phyloP scores from a whole-genome alignment of 75 land plant genomes.

The Isoetes taiwanensis region DNA sequence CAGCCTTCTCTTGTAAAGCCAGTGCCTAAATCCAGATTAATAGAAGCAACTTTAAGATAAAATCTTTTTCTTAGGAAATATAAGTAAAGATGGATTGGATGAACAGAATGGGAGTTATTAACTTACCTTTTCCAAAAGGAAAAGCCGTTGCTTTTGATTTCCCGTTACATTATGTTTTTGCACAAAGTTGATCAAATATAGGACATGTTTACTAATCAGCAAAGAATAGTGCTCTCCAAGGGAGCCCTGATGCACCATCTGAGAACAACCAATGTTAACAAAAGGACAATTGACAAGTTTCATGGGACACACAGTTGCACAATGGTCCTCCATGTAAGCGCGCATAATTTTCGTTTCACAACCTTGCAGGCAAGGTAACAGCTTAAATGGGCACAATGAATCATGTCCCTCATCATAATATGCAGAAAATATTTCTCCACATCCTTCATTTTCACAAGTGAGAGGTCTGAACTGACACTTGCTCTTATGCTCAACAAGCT shows the following conservation, averaged over 20 bases:
- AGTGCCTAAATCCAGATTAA: too few relatives aligned
- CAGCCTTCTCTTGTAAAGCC: too few relatives aligned
- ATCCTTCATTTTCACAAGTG: not conserved
- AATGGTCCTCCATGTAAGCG: not conserved
- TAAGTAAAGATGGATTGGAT: too few relatives aligned
- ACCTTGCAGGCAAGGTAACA: not conserved
- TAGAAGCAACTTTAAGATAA: too few relatives aligned
- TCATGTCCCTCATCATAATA: not conserved
- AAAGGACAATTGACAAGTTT: not conserved
- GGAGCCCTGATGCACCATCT: not conserved
- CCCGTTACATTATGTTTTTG: too few relatives aligned
- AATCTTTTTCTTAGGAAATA: too few relatives aligned
- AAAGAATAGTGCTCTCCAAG: too few relatives aligned
- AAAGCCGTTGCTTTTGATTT: too few relatives aligned
- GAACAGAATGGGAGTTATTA: too few relatives aligned
- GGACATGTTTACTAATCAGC: too few relatives aligned
- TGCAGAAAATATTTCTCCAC: not conserved
- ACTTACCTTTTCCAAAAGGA: too few relatives aligned
- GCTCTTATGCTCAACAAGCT: not conserved
- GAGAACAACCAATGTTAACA: not conserved
- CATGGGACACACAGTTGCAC: constrained; percentile 6
- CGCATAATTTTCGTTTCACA: not conserved
- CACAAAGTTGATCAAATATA: too few relatives aligned
- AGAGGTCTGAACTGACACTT: not conserved
- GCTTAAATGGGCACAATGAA: not conserved